Evolutionary conservation across 2,329 filamentous ascomycete species (phyloP), one percentile per base, ranked within the genome.

Genomic region (Beauveria australis): DNA sequence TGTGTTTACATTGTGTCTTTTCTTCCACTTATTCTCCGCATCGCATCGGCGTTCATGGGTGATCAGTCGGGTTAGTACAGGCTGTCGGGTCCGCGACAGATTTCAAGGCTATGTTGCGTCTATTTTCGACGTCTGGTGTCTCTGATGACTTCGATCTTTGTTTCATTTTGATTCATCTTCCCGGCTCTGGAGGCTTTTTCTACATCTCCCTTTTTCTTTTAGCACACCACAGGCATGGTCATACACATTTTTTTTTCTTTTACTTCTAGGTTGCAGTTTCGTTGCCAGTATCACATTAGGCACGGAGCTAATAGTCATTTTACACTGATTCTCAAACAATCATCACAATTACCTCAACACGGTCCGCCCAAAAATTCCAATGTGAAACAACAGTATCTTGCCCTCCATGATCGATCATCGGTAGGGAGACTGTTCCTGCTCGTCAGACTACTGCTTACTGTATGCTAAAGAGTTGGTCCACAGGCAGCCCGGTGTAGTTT

Each of bases 361-460:
- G 41, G 41, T 18, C 22, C 14, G 16, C 41, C n/a, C n/a, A 6
- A 37, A 37, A 18, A 24, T 14, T 6, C 18, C 12, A n/a, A 28
- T 9, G 16, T 44, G 24, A 52, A 9, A 3, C 19, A 18, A 37
- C 9, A 37, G 12, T 14, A 12, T 5, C 16, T 9, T 14, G n/a
- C 22, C 24, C n/a, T 14, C 6, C 47, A 22, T 59, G 37, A 44
- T 52, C 47, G 47, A 47, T 40, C 37, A 44, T 48, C 47, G 55
- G 30, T 28, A 47, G 37, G 56, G 26, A 30, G 55, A 26, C 46
- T n/a, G 26, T 24, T 18, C 16, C 30, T 43, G 26, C 55, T 41
- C 7, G 56, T 59, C 56, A 59, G 56, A 59, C 52, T 52, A 51
- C 56, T 52, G 56, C 56, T 59, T 59, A 59, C 56, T 59, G 44